Conservation (phyloP, 495 filamentous ascomycete species). For the Peziza echinospora region DNA sequence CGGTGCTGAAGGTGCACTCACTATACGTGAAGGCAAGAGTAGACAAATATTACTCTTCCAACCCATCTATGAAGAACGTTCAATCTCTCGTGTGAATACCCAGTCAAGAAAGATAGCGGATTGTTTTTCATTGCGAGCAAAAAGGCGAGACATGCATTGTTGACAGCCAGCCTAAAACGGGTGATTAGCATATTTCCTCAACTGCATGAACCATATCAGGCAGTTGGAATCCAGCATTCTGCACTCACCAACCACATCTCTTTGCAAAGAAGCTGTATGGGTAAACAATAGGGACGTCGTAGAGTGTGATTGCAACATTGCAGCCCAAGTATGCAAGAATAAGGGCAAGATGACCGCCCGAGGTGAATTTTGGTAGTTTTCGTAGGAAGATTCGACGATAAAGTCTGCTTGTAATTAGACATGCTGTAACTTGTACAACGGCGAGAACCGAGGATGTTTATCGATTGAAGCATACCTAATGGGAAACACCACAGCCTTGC, state of each 20-base stretch:
- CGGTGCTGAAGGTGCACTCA: too few species aligned
- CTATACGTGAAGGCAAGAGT: slow-evolving; percentile 10
- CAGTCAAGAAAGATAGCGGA: slow-evolving; percentile 33
- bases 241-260: slow-evolving; percentile 30
- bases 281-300: slow-evolving; percentile 22
- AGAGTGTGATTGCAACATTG: slow-evolving; percentile 30
- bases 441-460: not conserved
- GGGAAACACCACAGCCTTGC: slow-evolving; percentile 7
- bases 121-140: slow-evolving; percentile 41
- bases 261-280: slow-evolving; percentile 19
- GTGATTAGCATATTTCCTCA: not conserved
- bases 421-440: not conserved
- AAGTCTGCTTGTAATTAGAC: too few species aligned
- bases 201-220: not conserved
- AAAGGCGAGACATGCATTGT: slow-evolving; percentile 32
- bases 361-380: slow-evolving; percentile 29
- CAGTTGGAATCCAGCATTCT: not conserved
- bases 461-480: slow-evolving; percentile 5
- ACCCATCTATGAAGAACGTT: slow-evolving; percentile 37
- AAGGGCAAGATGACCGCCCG: slow-evolving; percentile 29
- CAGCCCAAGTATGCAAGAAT: slow-evolving; percentile 28
- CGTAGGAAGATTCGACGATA: slow-evolving; percentile 23
- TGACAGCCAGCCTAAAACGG: slow-evolving; percentile 29
- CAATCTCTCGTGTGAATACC: slow-evolving; percentile 38
- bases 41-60: slow-evolving; percentile 28